phyloP scores from a whole-genome alignment of 2,329 filamentous ascomycete genomes.

The Calonectria henricotiae region DNA sequence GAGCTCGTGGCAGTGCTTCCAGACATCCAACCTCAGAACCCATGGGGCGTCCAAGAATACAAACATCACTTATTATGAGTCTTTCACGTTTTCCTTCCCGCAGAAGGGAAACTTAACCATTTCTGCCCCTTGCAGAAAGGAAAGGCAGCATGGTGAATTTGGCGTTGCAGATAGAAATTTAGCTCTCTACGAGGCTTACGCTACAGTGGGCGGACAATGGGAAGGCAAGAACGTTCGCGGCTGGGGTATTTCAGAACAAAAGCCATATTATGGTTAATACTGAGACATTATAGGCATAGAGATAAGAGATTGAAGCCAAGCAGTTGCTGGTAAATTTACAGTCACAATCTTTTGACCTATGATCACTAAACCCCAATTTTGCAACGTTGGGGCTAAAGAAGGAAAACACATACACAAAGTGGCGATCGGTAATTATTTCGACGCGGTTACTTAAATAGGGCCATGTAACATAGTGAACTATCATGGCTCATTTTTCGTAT shows the following conservation, averaged over 20 bases:
- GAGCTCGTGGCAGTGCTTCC: not conserved
- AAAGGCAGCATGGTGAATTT: conserved; percentile 14
- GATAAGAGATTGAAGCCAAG: too few relatives aligned
- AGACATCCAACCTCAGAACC: conserved; percentile 3
- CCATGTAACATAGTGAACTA: too few relatives aligned
- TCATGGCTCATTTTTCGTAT: too few relatives aligned
- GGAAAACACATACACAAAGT: too few relatives aligned
- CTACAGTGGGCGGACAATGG: not conserved
- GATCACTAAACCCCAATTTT: too few relatives aligned
- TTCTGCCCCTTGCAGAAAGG: conserved; percentile 1
- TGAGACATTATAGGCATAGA: too few relatives aligned
- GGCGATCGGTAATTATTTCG: too few relatives aligned
- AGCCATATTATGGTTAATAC: conserved; percentile 8
- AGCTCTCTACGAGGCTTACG: conserved; percentile 3
- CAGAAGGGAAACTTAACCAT: not conserved
- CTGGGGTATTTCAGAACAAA: conserved; percentile 8
- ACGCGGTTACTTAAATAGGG: too few relatives aligned
- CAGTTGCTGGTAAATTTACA: too few relatives aligned
- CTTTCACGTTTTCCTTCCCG: not conserved
- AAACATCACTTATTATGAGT: conserved; percentile 15
- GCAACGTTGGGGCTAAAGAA: too few relatives aligned
- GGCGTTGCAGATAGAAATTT: not conserved
- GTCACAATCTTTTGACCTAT: too few relatives aligned
- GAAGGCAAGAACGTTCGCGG: not conserved
- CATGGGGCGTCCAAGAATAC: not conserved